Percentiles rank a stretch among this genome's conserved stretches.
These are phyloP conservation scores for Cytauxzoon felis DNA, from an alignment of 169 alveolate genomes.

Conservation along the genomic window DNA sequence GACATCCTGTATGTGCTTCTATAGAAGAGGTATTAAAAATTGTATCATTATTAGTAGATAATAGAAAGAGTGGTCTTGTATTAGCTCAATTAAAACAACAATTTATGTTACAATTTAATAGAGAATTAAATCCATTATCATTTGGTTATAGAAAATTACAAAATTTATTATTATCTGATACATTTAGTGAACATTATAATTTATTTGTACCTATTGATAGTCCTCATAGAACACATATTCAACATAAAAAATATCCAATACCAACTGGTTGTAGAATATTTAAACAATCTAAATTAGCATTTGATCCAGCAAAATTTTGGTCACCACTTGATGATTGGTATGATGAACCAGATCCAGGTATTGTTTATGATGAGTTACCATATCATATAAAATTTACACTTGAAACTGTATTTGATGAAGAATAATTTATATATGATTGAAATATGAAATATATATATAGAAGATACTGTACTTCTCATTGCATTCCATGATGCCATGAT, in stretches of 20 bases:
- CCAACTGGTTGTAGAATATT: slow-evolving; percentile 67
- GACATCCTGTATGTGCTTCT: slow-evolving; percentile 65
- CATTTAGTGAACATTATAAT: slow-evolving; percentile 56
- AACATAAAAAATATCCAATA: slow-evolving; percentile 61
- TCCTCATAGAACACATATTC: slow-evolving; percentile 75
- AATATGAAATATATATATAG: too few species aligned
- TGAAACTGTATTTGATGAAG: slow-evolving; percentile 13
- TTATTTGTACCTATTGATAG: slow-evolving; percentile 69
- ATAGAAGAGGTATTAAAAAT: slow-evolving; percentile 66
- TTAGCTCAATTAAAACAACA: slow-evolving; percentile 76
- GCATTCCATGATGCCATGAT: too few species aligned
- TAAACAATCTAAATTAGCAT: slow-evolving; percentile 53
- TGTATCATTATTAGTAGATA: slow-evolving; percentile 69
- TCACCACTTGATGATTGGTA: slow-evolving; percentile 48
- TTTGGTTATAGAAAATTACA: slow-evolving; percentile 73
- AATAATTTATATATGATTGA: too few species aligned
- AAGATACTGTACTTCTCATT: too few species aligned
- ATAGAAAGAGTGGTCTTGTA: slow-evolving; percentile 68
- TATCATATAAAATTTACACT: slow-evolving; percentile 5
- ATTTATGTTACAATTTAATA: slow-evolving; percentile 69
- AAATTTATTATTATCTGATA: slow-evolving; percentile 66
- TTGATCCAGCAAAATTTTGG: slow-evolving; percentile 48
- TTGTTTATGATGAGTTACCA: slow-evolving; percentile 11
- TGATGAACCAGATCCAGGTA: slow-evolving; percentile 18
- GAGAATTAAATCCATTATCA: slow-evolving; percentile 67